phyloP scores from a whole-genome alignment of 139 green algal species.

The Haematococcus lacustris region DNA sequence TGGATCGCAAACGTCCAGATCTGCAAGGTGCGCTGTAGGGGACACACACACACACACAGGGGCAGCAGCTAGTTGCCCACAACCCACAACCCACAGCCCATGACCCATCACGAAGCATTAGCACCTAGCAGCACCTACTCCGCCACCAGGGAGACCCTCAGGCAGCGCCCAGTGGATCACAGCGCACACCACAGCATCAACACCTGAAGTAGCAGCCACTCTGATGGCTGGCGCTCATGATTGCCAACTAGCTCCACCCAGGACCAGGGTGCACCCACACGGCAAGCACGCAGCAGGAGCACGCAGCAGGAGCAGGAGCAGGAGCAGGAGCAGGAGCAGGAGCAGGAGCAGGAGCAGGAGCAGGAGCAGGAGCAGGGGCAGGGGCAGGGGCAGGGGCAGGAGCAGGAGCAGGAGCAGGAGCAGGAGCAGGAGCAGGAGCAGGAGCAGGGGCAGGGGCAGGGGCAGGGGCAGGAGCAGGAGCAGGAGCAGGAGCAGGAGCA shows the following conservation, averaged over 20 bases:
- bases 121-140: background rate
- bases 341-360: too few relatives aligned
- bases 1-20: slow-evolving; percentile 91
- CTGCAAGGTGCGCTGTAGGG: slow-evolving; percentile 73
- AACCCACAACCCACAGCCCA: background rate
- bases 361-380: too few relatives aligned
- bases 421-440: too few relatives aligned
- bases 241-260: too few relatives aligned
- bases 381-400: too few relatives aligned
- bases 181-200: background rate
- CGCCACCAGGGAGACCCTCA: background rate
- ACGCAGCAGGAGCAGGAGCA: too few relatives aligned
- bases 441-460: too few relatives aligned
- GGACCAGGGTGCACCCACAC: background rate
- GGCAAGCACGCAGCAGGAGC: background rate
- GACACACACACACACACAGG: background rate
- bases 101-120: background rate
- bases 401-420: too few relatives aligned
- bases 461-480: too few relatives aligned
- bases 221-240: background rate
- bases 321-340: too few relatives aligned
- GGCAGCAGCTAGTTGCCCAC: too few relatives aligned
- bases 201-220: background rate
- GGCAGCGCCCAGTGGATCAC: background rate
- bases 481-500: too few relatives aligned